phyloP scores from a whole-genome alignment of 257 asterid species.

The Solanum boliviense region DNA sequence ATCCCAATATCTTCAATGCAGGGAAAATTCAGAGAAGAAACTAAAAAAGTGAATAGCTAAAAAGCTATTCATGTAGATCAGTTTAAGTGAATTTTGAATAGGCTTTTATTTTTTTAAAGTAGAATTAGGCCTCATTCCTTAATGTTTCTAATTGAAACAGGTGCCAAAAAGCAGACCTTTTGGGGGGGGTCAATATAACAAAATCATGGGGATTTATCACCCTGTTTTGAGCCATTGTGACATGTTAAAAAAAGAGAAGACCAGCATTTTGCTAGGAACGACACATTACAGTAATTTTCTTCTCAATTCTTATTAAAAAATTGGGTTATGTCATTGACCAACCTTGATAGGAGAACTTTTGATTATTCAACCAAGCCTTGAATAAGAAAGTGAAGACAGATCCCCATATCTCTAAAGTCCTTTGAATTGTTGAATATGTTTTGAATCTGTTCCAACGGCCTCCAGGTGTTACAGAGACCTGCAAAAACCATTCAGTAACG shows the following conservation, averaged over 20 bases:
- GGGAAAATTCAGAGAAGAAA: not conserved
- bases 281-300: not conserved
- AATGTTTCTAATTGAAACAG: not conserved
- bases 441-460: conserved; percentile 96
- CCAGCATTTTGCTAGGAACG: not conserved
- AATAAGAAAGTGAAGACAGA: conserved; percentile 73
- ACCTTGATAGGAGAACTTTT: conserved; percentile 85
- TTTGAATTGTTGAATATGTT: conserved; percentile 89
- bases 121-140: not conserved
- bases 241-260: not conserved
- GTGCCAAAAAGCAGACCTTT: not conserved
- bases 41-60: not conserved
- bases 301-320: not conserved
- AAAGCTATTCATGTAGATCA: not conserved
- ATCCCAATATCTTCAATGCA: not conserved
- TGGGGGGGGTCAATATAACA: not conserved
- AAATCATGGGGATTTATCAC: not conserved
- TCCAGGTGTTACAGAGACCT: conserved; percentile 97
- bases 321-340: conserved; percentile 9
- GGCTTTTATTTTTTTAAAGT: not conserved
- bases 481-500: conserved; percentile 3
- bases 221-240: not conserved
- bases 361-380: conserved; percentile 77
- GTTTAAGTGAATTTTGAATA: not conserved
- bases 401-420: conserved; percentile 97